Evolutionary conservation across 768 basidiomycete genomes (phyloP), one percentile per base, ranked within the genome.

Genomic region (Rhodocollybia butyracea): DNA sequence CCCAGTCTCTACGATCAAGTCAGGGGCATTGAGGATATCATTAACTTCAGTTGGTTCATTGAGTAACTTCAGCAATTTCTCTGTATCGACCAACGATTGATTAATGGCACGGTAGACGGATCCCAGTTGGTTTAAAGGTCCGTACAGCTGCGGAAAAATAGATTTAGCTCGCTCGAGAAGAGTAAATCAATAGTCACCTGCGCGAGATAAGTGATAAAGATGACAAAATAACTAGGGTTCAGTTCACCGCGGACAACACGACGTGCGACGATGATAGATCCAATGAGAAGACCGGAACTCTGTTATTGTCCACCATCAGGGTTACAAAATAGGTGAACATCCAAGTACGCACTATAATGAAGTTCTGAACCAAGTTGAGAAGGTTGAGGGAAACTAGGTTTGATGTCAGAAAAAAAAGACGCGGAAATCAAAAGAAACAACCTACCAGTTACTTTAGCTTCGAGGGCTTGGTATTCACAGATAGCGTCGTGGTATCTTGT

Each of bases 41-140:
- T 87, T 83, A 58, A 98, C 83, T 57, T 95, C 94, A 0, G 82
- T 87, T 1, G 89, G 85, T 64, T 95, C 89, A 57, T 84, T 83
- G 6, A 98, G 77, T 17, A 94, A 76, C 54, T 87, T 81, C 55
- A 97, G 76, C 41, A 98, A 77, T 64, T 85, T 88, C 68, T 96
- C 93, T 6, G 91, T 88, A 65, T 94, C 91, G 19, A 91, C 83
- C 54, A 91, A 71, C 39, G 88, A 81, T 65, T 88, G 81, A 68
- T 89, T 85, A 60, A 89, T 76, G 6, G 84, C 81, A 22, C 89
- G 84, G 66, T 94, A 93, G 42, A 90, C 83, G 61, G 81, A 86
- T 17, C 88, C 90, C 45, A 92, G 81, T 64, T 85, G 86, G 63
- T 86, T 87, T 36, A 94, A 76, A 5, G 91, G 90, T 1, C 76